Percentiles rank a stretch among this genome's conserved stretches.
phyloP scores from a whole-genome alignment of 805 yeast species.

The Pichia scutulata region DNA sequence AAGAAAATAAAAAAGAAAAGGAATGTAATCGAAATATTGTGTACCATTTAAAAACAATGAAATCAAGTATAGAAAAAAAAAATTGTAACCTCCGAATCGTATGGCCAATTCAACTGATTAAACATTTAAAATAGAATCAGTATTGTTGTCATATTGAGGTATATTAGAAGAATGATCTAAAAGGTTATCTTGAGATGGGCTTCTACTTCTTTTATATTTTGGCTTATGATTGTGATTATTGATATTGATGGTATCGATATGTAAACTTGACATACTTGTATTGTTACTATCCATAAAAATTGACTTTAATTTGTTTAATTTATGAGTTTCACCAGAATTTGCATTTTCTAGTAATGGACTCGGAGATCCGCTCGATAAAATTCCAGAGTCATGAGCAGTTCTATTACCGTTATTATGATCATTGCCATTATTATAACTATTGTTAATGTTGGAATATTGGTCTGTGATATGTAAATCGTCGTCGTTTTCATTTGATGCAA shows the following conservation, averaged over 20 bases:
- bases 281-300: background rate
- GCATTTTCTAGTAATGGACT: conserved; percentile 7
- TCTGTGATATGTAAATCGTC: background rate
- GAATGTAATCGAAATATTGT: background rate
- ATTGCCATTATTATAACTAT: background rate
- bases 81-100: too few species aligned
- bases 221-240: background rate
- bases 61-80: too few species aligned
- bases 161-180: conserved; percentile 1
- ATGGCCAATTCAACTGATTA: background rate
- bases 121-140: background rate
- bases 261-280: background rate
- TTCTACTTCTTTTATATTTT: background rate
- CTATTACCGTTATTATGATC: background rate
- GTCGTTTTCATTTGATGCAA: background rate
- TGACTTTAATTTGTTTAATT: background rate
- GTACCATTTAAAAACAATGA: background rate
- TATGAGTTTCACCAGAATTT: conserved; percentile 3
- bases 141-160: background rate
- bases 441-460: background rate
- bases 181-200: conserved; percentile 6
- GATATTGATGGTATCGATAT: background rate
- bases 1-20: background rate
- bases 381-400: background rate
- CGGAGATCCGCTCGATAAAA: conserved; percentile 3